These are phyloP conservation scores for Populus tremula DNA, from an alignment of 345 rosid genomes.

Conservation along the genomic window DNA sequence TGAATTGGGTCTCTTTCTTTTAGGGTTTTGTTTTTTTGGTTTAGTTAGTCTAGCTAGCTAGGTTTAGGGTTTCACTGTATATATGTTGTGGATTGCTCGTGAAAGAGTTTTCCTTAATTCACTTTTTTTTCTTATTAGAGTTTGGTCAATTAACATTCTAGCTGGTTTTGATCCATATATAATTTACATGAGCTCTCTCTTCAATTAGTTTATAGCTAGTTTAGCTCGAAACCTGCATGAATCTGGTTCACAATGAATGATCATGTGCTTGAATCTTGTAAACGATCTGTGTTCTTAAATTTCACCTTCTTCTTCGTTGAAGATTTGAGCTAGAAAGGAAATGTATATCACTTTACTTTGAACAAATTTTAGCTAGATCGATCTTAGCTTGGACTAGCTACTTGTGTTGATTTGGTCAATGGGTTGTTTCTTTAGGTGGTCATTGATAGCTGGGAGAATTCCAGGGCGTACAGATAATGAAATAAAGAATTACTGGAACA, in stretches of 20 bases:
- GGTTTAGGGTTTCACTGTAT: constrained; percentile 13
- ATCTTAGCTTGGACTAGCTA: not conserved
- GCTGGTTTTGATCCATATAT: not conserved
- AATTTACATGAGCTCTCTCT: not conserved
- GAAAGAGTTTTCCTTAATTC: too few species aligned
- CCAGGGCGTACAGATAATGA: constrained; percentile 90
- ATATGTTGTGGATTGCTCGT: not conserved
- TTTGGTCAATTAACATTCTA: not conserved
- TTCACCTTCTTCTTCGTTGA: not conserved
- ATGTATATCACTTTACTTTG: not conserved
- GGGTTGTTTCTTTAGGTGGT: constrained; percentile 47
- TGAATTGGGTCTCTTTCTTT: not conserved
- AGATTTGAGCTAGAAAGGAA: not conserved
- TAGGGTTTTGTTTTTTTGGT: not conserved
- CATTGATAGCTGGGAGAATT: constrained; percentile 82
- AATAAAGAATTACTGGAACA: constrained; percentile 92
- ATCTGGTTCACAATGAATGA: not conserved
- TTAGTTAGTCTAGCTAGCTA: not conserved
- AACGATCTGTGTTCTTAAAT: not conserved
- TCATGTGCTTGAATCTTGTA: not conserved
- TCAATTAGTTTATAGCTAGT: not conserved
- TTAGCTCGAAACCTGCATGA: too few species aligned
- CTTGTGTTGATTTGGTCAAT: not conserved
- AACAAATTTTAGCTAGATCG: not conserved
- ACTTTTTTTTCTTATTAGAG: not conserved